Conservation (phyloP, 257 asterid species). For the Jasminum sambac region DNA sequence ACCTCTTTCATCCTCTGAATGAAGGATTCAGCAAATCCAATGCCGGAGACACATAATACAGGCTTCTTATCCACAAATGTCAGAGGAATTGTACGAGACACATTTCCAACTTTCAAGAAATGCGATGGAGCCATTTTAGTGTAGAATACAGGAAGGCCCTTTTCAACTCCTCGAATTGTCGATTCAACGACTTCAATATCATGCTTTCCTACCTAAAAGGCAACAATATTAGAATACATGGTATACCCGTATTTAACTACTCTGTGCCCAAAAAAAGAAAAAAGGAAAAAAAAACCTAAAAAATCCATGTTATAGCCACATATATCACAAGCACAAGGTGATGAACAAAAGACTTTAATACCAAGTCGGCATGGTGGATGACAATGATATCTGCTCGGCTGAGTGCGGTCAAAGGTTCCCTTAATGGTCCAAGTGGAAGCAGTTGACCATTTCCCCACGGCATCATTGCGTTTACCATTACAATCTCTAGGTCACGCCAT, state of each 20-base stretch:
- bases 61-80: constrained; percentile 32
- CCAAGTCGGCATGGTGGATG: constrained; percentile 89
- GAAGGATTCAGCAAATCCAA: constrained; percentile 82
- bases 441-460: constrained; percentile 83
- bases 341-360: constrained; percentile 29
- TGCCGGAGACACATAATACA: constrained; percentile 79
- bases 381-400: constrained; percentile 65
- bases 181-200: constrained; percentile 53
- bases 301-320: neutral
- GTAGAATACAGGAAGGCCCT: constrained; percentile 52
- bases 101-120: constrained; percentile 54
- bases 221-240: constrained; percentile 24
- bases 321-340: neutral
- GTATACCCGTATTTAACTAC: neutral
- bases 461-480: constrained; percentile 88
- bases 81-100: constrained; percentile 46
- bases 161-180: constrained; percentile 41
- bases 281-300: too few relatives aligned
- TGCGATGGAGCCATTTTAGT: constrained; percentile 65
- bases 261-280: too few relatives aligned
- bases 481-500: constrained; percentile 77
- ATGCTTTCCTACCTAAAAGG: constrained; percentile 49
- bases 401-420: constrained; percentile 85
- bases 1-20: constrained; percentile 63
- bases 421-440: constrained; percentile 84